Percentiles rank a stretch among this genome's conserved stretches.
phyloP scores from a whole-genome alignment of 495 filamentous ascomycete species.

The Penicillium lividum region DNA sequence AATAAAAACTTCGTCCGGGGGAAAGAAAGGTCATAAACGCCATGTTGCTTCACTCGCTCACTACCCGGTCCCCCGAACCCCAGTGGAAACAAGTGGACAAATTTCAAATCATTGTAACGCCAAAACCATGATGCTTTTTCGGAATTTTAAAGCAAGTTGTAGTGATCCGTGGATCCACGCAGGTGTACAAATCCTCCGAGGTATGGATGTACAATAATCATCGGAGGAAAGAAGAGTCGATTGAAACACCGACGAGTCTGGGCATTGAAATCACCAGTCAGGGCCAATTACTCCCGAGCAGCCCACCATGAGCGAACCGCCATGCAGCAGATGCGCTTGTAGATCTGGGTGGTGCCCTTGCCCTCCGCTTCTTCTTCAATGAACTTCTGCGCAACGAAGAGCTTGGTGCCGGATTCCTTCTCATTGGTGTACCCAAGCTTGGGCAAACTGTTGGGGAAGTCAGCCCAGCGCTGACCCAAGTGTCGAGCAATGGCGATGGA shows the following conservation, averaged over 20 bases:
- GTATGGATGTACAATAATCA: background rate
- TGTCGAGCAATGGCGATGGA: constrained; percentile 80
- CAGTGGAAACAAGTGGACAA: constrained; percentile 13
- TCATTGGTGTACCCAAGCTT: constrained; percentile 65
- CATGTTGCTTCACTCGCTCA: constrained; percentile 25
- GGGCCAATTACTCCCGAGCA: constrained; percentile 38
- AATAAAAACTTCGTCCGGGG: constrained; percentile 10
- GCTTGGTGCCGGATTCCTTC: constrained; percentile 67
- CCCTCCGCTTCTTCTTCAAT: constrained; percentile 70
- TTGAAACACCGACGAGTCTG: constrained; percentile 4
- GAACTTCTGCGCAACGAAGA: constrained; percentile 80
- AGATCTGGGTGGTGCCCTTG: constrained; percentile 76
- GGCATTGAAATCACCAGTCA: background rate
- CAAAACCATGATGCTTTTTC: constrained; percentile 34
- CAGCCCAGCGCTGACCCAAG: constrained; percentile 66
- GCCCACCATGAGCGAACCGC: constrained; percentile 59
- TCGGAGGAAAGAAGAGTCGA: background rate
- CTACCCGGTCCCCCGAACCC: constrained; percentile 24
- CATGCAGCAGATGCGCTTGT: constrained; percentile 75
- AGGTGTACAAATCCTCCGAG: background rate
- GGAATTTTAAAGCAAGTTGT: constrained; percentile 2
- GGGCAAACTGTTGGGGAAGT: constrained; percentile 59
- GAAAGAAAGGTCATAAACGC: constrained; percentile 30
- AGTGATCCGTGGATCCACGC: background rate
- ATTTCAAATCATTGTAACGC: constrained; percentile 18